Evolutionary conservation across 495 filamentous ascomycete genomes (phyloP).

Genomic region (Hypoxylon perforatum): DNA sequence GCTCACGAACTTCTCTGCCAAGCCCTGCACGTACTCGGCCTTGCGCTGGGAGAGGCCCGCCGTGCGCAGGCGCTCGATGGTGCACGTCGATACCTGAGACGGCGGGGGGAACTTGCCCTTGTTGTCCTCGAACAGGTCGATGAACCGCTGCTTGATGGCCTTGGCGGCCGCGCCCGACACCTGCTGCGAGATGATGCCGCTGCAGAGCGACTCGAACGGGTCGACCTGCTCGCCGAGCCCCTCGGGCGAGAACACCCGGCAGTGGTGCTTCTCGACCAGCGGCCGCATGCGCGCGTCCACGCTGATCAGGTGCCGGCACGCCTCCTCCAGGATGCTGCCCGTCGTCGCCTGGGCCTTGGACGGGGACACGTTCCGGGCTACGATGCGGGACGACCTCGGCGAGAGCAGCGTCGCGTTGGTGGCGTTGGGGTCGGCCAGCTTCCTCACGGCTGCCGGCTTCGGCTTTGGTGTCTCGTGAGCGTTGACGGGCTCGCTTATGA

Average conservation of each 20-base stretch:
- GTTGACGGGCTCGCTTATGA: slow-evolving; percentile 46
- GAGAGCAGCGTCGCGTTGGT: slow-evolving; percentile 83
- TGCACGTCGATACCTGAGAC: slow-evolving; percentile 68
- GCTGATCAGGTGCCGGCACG: slow-evolving; percentile 78
- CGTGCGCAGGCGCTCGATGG: slow-evolving; percentile 74
- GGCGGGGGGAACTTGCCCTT: slow-evolving; percentile 76
- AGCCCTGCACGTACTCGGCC: slow-evolving; percentile 89
- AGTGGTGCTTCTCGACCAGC: slow-evolving; percentile 80
- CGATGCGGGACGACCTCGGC: slow-evolving; percentile 76
- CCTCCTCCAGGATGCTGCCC: slow-evolving; percentile 78
- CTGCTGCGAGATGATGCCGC: slow-evolving; percentile 94
- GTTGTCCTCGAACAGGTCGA: slow-evolving; percentile 76
- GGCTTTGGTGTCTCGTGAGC: slow-evolving; percentile 43
- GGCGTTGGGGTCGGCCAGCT: slow-evolving; percentile 61
- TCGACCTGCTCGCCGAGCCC: slow-evolving; percentile 86
- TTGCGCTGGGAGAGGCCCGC: slow-evolving; percentile 92
- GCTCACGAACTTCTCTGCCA: slow-evolving; percentile 80
- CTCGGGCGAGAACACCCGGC: slow-evolving; percentile 80
- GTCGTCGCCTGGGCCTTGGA: slow-evolving; percentile 74
- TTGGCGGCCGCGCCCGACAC: slow-evolving; percentile 91
- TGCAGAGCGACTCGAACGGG: slow-evolving; percentile 83
- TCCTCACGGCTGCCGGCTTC: slow-evolving; percentile 51
- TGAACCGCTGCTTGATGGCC: slow-evolving; percentile 86
- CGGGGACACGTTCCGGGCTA: slow-evolving; percentile 70
- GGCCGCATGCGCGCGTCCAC: slow-evolving; percentile 78